Evolutionary conservation across 2,329 filamentous ascomycete species (phyloP).

Genomic region (Seiridium cupressi): DNA sequence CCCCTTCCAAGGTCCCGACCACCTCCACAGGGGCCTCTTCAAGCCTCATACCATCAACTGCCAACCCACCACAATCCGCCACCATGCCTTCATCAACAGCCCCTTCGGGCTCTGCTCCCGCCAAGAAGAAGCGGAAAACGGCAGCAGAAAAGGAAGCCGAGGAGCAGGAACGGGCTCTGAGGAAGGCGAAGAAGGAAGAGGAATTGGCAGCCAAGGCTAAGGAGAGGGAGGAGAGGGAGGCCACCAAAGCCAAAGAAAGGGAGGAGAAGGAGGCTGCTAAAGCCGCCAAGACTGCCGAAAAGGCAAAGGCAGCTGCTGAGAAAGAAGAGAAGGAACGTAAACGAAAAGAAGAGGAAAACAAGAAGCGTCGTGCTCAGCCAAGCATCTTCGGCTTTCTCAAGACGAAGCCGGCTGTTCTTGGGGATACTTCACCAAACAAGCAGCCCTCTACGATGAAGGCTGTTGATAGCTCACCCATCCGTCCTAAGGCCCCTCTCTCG

Average conservation of each 20-base stretch:
- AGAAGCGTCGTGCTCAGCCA: constrained; percentile 28
- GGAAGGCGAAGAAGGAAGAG: constrained; percentile 45
- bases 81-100: neutral
- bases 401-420: constrained; percentile 15
- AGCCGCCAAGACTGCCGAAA: constrained; percentile 27
- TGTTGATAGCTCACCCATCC: neutral
- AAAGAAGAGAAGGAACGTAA: constrained; percentile 57
- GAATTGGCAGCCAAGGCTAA: constrained; percentile 34
- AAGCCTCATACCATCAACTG: constrained; percentile 11
- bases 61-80: neutral
- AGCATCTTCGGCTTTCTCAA: constrained; percentile 16
- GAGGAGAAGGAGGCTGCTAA: constrained; percentile 14
- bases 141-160: constrained; percentile 46
- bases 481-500: neutral
- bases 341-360: constrained; percentile 30
- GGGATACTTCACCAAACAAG: constrained; percentile 21
- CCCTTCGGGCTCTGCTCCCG: constrained; percentile 13
- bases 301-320: constrained; percentile 33
- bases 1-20: too few species aligned
- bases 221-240: constrained; percentile 19
- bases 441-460: constrained; percentile 13
- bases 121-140: constrained; percentile 35
- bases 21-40: neutral
- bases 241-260: constrained; percentile 11
- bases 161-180: constrained; percentile 28